These are phyloP conservation scores for Meredithiella fracta DNA, from an alignment of 2,329 filamentous ascomycete genomes.

Conservation along the genomic window DNA sequence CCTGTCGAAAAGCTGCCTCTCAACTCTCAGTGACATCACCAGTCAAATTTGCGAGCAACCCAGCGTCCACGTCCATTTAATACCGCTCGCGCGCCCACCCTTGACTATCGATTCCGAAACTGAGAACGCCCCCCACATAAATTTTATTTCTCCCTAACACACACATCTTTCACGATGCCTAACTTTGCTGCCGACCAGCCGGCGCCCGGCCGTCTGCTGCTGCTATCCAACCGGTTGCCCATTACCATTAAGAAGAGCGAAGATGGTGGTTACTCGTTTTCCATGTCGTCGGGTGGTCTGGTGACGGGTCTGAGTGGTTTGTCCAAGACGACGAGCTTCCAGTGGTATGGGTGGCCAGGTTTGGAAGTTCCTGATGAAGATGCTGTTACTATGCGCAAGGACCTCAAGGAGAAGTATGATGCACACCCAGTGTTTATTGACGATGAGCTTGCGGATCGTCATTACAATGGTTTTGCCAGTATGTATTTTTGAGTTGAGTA, in stretches of 20 bases:
- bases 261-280: constrained; percentile 81
- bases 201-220: constrained; percentile 44
- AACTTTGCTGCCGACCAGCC: constrained; percentile 22
- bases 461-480: constrained; percentile 98
- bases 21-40: not conserved
- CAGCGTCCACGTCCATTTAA: not conserved
- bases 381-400: constrained; percentile 53
- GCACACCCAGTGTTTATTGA: constrained; percentile 87
- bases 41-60: not conserved
- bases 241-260: constrained; percentile 92
- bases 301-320: constrained; percentile 86
- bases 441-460: constrained; percentile 80
- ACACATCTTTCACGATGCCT: constrained; percentile 21
- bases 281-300: constrained; percentile 91
- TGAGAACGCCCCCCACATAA: not conserved
- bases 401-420: constrained; percentile 72
- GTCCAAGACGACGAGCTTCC: constrained; percentile 82
- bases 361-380: constrained; percentile 80
- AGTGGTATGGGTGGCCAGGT: constrained; percentile 98
- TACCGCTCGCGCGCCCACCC: not conserved
- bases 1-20: not conserved
- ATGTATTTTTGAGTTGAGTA: constrained; percentile 23
- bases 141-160: not conserved
- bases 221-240: constrained; percentile 86
- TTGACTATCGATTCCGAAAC: not conserved